A percentile compares a stretch with the other conserved stretches of the same genome.
These are phyloP conservation scores for Castanea crenata DNA, from an alignment of 306 rosid species.

Conservation along the genomic window DNA sequence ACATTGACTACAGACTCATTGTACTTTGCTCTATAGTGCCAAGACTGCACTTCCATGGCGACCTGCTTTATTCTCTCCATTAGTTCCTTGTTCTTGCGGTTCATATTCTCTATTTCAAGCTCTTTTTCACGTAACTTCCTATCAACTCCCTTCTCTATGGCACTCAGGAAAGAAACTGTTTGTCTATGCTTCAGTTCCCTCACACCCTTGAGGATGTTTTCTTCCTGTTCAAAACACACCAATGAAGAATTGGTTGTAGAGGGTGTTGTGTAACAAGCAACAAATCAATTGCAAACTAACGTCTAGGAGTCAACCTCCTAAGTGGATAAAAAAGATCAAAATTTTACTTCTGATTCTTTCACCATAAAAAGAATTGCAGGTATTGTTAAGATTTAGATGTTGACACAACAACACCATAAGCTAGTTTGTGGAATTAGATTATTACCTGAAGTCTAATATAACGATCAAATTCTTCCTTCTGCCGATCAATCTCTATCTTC, in stretches of 20 bases:
- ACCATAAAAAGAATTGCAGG: not conserved
- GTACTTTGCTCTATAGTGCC: constrained; percentile 36
- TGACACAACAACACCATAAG: not conserved
- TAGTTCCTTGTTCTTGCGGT: constrained; percentile 30
- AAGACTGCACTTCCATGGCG: constrained; percentile 24
- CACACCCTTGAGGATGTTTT: constrained; percentile 28
- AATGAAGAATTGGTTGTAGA: not conserved
- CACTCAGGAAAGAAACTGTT: constrained; percentile 25
- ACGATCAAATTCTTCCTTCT: constrained; percentile 29
- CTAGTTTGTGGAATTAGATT: not conserved
- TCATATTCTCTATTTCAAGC: constrained; percentile 27
- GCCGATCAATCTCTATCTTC: constrained; percentile 30
- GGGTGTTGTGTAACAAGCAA: not conserved
- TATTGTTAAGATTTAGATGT: not conserved
- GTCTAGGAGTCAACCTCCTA: not conserved
- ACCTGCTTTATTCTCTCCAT: constrained; percentile 30
- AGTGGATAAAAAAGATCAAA: not conserved
- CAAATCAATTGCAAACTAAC: not conserved
- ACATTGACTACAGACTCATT: constrained; percentile 23
- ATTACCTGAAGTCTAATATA: constrained; percentile 29
- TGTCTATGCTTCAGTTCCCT: constrained; percentile 34
- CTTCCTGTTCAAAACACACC: constrained; percentile 24
- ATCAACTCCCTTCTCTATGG: constrained; percentile 25
- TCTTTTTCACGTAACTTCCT: constrained; percentile 32
- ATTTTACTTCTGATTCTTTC: not conserved